Conservation (phyloP, 805 yeast genomes). For the Zygoascus biomembranicola region DNA sequence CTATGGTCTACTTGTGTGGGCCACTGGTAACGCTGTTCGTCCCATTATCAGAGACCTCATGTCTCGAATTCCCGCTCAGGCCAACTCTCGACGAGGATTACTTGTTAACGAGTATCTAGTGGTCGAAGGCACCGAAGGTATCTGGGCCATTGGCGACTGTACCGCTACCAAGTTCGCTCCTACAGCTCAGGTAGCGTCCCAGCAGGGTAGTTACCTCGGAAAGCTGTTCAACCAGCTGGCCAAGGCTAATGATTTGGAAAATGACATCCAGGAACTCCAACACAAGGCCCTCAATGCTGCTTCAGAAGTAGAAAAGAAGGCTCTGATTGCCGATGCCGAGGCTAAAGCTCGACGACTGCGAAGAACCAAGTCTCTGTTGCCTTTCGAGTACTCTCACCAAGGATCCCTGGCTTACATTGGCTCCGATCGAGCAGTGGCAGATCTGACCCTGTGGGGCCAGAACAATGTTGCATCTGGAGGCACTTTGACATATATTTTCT, state of each 20-base stretch:
- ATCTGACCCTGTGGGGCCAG: conserved; percentile 53
- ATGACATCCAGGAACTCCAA: conserved; percentile 34
- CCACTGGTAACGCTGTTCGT: conserved; percentile 93
- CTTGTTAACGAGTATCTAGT: conserved; percentile 74
- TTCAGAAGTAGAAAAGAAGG: conserved; percentile 15
- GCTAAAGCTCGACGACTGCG: conserved; percentile 34
- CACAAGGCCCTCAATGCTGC: conserved; percentile 25
- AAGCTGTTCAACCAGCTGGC: conserved; percentile 52
- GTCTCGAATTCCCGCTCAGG: conserved; percentile 57
- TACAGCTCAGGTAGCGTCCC: conserved; percentile 96
- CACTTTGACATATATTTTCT: conserved; percentile 77
- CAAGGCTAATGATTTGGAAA: conserved; percentile 26
- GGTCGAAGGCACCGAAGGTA: conserved; percentile 73
- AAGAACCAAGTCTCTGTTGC: conserved; percentile 31
- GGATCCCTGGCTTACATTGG: conserved; percentile 96
- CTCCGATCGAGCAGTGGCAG: conserved; percentile 86
- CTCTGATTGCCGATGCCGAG: conserved; percentile 38
- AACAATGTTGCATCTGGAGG: conserved; percentile 82
- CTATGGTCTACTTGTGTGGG: conserved; percentile 93
- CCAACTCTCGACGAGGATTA: conserved; percentile 83
- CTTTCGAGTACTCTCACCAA: conserved; percentile 77
- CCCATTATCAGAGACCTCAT: conserved; percentile 61
- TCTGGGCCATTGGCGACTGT: conserved; percentile 92
- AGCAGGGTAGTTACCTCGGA: conserved; percentile 81
- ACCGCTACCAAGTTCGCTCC: conserved; percentile 85